A percentile compares a stretch with the other conserved stretches of the same genome.
phyloP scores from a whole-genome alignment of 805 yeast genomes.

The Deakozyma indianensis region DNA sequence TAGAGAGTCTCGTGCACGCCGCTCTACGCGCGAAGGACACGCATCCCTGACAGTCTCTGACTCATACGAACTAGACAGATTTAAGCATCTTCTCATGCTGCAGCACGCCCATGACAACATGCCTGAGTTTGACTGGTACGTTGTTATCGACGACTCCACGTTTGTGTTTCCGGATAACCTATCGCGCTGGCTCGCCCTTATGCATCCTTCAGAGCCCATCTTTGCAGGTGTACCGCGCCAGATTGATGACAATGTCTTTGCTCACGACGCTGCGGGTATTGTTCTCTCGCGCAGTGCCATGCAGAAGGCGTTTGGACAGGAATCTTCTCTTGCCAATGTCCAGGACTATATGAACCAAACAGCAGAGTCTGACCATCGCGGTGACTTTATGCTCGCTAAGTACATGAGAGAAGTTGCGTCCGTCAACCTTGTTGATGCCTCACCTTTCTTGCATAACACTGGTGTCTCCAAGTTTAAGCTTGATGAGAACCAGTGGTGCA shows the following conservation, averaged over 20 bases:
- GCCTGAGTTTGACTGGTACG: slow-evolving; percentile 13
- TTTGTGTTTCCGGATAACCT: slow-evolving; percentile 8
- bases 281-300: slow-evolving; percentile 10
- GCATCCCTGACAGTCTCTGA: slow-evolving; percentile 9
- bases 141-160: slow-evolving; percentile 10
- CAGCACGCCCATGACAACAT: slow-evolving; percentile 10
- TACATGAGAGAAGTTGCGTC: slow-evolving; percentile 7
- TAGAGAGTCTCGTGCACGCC: slow-evolving; percentile 8
- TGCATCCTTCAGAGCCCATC: slow-evolving; percentile 9
- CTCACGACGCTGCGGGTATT: slow-evolving; percentile 13
- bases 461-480: slow-evolving; percentile 1
- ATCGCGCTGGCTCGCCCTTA: slow-evolving; percentile 5
- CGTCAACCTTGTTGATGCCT: slow-evolving; percentile 6
- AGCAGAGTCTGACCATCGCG: slow-evolving; percentile 11
- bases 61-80: slow-evolving; percentile 10
- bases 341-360: slow-evolving; percentile 7
- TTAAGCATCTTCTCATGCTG: slow-evolving; percentile 14
- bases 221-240: slow-evolving; percentile 10
- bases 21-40: slow-evolving; percentile 10
- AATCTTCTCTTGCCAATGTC: slow-evolving; percentile 2
- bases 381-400: slow-evolving; percentile 15
- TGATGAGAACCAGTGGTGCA: slow-evolving; percentile 15
- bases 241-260: slow-evolving; percentile 7
- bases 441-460: slow-evolving; percentile 5
- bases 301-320: slow-evolving; percentile 8